These are phyloP conservation scores for Fusarium napiforme DNA, from an alignment of 2,329 filamentous ascomycete genomes.

Conservation along the genomic window DNA sequence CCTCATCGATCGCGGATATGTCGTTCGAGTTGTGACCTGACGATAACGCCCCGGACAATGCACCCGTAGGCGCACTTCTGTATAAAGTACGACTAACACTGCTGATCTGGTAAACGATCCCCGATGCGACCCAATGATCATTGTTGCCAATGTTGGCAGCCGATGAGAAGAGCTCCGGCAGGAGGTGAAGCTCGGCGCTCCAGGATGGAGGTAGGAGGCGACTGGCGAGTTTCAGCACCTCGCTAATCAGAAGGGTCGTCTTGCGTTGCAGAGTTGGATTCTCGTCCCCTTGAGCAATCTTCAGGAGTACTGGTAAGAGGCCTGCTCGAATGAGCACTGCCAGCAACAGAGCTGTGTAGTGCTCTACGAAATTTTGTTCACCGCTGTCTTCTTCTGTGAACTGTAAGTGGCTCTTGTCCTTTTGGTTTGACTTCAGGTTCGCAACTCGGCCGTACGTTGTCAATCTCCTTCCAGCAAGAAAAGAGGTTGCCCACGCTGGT, in stretches of 20 bases:
- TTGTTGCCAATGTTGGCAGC: conserved; percentile 78
- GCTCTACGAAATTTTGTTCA: conserved; percentile 88
- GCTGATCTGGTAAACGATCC: conserved; percentile 97
- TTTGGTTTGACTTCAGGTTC: conserved; percentile 74
- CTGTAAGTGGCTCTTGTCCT: conserved; percentile 60
- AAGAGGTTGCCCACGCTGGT: conserved; percentile 93
- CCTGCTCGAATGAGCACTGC: conserved; percentile 87
- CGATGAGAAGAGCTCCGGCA: conserved; percentile 84
- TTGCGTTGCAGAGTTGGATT: conserved; percentile 83
- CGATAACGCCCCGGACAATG: conserved; percentile 52
- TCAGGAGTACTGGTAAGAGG: conserved; percentile 70
- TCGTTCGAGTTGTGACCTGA: conserved; percentile 60
- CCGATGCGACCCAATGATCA: conserved; percentile 81
- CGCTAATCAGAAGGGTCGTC: conserved; percentile 88
- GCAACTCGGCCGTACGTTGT: conserved; percentile 97
- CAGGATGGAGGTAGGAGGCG: conserved; percentile 83
- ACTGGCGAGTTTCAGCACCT: conserved; percentile 89
- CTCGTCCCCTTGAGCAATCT: conserved; percentile 74
- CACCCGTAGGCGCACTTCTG: conserved; percentile 71
- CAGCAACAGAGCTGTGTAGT: conserved; percentile 90
- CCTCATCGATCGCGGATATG: conserved; percentile 64
- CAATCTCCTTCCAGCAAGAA: conserved; percentile 88
- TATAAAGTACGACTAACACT: conserved; percentile 95
- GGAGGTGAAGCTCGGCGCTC: conserved; percentile 85
- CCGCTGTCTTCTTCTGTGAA: conserved; percentile 73